Conservation (phyloP, 2,329 filamentous ascomycete genomes). For the Fusarium redolens region DNA sequence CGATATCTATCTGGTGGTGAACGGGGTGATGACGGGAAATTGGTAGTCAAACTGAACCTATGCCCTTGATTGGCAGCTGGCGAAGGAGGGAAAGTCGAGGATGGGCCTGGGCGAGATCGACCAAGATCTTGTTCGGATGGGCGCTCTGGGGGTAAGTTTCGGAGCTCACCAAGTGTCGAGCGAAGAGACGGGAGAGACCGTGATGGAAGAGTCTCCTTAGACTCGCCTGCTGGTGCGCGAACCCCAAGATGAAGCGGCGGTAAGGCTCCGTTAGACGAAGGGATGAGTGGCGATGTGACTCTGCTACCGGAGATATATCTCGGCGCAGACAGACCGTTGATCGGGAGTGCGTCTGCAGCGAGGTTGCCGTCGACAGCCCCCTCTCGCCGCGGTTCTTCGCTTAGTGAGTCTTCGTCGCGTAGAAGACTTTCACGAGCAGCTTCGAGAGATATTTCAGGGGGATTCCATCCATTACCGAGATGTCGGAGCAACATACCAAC, state of each 20-base stretch:
- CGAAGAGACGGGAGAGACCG: conserved; percentile 54
- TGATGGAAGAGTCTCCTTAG: conserved; percentile 52
- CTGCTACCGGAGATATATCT: conserved; percentile 11
- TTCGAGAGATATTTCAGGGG: too few species aligned
- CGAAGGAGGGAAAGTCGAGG: conserved; percentile 47
- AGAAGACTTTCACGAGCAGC: too few species aligned
- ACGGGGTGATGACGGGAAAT: conserved; percentile 57
- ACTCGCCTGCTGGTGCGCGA: conserved; percentile 50
- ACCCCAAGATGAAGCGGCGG: conserved; percentile 54
- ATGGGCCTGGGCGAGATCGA: conserved; percentile 36
- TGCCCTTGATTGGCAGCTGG: too few species aligned
- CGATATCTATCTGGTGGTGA: conserved; percentile 62
- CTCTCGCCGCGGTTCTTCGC: conserved; percentile 27
- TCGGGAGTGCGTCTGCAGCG: conserved; percentile 47
- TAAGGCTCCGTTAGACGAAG: conserved; percentile 46
- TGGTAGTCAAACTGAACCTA: too few species aligned
- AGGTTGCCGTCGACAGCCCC: conserved; percentile 14
- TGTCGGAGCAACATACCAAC: too few species aligned
- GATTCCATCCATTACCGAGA: too few species aligned
- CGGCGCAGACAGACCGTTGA: not conserved
- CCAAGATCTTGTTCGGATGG: conserved; percentile 47
- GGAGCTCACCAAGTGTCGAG: conserved; percentile 51
- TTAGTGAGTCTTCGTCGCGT: too few species aligned
- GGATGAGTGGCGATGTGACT: conserved; percentile 36
- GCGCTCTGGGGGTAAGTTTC: conserved; percentile 46